A percentile compares a stretch with the other conserved stretches of the same genome.
Evolutionary conservation across 768 basidiomycete genomes (phyloP).

Genomic region (Saitozyma sp.): DNA sequence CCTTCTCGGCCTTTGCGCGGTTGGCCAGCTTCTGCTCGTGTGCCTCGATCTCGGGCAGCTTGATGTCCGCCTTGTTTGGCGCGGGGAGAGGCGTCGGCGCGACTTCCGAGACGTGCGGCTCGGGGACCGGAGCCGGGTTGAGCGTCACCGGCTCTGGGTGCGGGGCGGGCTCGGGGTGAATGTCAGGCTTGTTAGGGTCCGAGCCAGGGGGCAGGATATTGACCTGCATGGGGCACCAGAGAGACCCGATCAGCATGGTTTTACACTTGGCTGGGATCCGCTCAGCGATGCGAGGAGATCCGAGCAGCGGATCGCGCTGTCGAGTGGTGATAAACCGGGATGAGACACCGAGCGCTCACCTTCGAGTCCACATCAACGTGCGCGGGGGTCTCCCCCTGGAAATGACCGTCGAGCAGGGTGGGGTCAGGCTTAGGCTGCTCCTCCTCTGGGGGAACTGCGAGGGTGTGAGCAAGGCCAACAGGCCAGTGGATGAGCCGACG

Average conservation of each 20-base stretch:
- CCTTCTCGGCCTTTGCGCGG: constrained; percentile 18
- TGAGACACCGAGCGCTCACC: constrained; percentile 18
- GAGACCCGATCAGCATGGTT: neutral
- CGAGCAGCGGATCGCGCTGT: neutral
- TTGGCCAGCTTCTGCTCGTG: constrained; percentile 17
- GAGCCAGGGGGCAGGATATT: constrained; percentile 47
- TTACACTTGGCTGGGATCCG: too few relatives aligned
- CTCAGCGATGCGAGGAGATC: too few relatives aligned
- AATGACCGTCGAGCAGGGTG: constrained; percentile 60
- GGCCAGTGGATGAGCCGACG: too few relatives aligned
- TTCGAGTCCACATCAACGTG: constrained; percentile 57
- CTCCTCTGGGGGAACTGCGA: constrained; percentile 44
- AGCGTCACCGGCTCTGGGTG: constrained; percentile 25
- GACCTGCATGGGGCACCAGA: constrained; percentile 17
- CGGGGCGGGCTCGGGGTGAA: constrained; percentile 26
- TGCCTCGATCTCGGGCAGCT: constrained; percentile 37
- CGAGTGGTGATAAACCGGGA: neutral
- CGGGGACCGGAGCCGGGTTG: constrained; percentile 21
- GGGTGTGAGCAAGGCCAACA: too few relatives aligned
- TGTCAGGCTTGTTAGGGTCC: constrained; percentile 40
- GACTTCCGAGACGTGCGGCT: constrained; percentile 26
- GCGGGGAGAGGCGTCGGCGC: constrained; percentile 40
- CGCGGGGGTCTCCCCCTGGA: constrained; percentile 50
- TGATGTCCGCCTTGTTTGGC: constrained; percentile 23
- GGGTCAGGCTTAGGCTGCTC: constrained; percentile 66